phyloP scores from a whole-genome alignment of 2,329 filamentous ascomycete species.

The Botryotinia convoluta region DNA sequence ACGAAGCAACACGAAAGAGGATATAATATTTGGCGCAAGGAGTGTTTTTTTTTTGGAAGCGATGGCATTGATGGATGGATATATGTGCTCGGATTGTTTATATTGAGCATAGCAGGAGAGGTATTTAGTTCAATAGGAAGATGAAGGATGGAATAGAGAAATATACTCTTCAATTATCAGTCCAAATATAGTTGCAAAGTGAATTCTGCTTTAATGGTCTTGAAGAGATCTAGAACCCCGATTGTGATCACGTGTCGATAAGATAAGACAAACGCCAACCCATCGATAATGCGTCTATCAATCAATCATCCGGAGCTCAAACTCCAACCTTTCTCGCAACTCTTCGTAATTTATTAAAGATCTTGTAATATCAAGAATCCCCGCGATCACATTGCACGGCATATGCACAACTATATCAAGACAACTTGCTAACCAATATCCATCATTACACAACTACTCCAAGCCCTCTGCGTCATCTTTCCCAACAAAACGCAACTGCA shows the following conservation, averaged over 20 bases:
- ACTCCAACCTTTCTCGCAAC: neutral
- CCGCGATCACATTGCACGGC: conserved; percentile 9
- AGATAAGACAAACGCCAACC: neutral
- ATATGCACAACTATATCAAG: conserved; percentile 10
- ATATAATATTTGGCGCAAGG: neutral
- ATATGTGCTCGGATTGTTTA: neutral
- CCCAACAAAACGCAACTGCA: conserved; percentile 5
- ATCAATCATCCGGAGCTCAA: conserved; percentile 3
- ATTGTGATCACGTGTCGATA: conserved; percentile 4
- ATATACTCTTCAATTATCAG: neutral
- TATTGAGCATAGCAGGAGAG: neutral
- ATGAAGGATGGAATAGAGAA: neutral
- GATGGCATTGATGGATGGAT: neutral
- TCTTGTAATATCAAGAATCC: conserved; percentile 3
- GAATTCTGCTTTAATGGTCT: neutral
- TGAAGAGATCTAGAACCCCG: neutral
- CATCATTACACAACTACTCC: neutral
- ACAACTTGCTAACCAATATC: neutral
- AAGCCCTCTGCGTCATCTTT: conserved; percentile 4
- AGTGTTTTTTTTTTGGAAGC: neutral
- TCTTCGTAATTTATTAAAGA: neutral
- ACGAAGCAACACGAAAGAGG: neutral
- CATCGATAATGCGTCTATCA: conserved; percentile 12
- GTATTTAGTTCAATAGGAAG: neutral
- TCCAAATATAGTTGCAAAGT: neutral